Evolutionary conservation across 345 rosid species (phyloP).

Genomic region (Citrus inodora): DNA sequence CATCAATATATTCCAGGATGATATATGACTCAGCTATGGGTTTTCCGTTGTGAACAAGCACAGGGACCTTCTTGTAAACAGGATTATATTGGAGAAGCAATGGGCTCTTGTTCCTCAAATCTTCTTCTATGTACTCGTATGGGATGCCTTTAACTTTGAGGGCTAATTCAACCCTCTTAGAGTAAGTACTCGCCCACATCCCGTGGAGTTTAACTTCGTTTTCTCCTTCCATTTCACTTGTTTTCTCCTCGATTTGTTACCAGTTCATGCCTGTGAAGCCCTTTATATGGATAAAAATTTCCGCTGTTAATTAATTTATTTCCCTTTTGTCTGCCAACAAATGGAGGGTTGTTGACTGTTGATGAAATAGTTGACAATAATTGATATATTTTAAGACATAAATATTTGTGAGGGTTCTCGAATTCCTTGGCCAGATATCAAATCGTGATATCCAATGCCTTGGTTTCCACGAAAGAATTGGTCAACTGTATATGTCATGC

Average conservation of each 20-base stretch:
- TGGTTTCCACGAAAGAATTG: not conserved
- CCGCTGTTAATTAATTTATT: not conserved
- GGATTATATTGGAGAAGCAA: slow-evolving; percentile 33
- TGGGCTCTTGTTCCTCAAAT: slow-evolving; percentile 36
- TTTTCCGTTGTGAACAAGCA: slow-evolving; percentile 47
- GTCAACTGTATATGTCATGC: not conserved
- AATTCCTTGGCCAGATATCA: not conserved
- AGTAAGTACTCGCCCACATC: slow-evolving; percentile 25
- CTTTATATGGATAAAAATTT: not conserved
- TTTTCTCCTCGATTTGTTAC: not conserved
- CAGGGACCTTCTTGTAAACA: slow-evolving; percentile 39
- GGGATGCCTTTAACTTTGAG: slow-evolving; percentile 36
- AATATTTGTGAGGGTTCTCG: not conserved
- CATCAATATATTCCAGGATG: slow-evolving; percentile 48
- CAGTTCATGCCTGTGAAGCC: not conserved
- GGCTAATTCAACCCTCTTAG: slow-evolving; percentile 36
- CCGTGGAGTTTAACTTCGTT: slow-evolving; percentile 35
- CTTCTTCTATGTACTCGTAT: slow-evolving; percentile 40
- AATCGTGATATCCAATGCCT: not conserved
- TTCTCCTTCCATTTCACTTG: slow-evolving; percentile 21
- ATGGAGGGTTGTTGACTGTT: not conserved
- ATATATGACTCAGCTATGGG: slow-evolving; percentile 32
- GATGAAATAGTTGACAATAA: not conserved
- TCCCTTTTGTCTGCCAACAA: not conserved
- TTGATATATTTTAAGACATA: too few species aligned